These are phyloP conservation scores for Solanum chmielewskii DNA, from an alignment of 257 asterid genomes.

Conservation along the genomic window DNA sequence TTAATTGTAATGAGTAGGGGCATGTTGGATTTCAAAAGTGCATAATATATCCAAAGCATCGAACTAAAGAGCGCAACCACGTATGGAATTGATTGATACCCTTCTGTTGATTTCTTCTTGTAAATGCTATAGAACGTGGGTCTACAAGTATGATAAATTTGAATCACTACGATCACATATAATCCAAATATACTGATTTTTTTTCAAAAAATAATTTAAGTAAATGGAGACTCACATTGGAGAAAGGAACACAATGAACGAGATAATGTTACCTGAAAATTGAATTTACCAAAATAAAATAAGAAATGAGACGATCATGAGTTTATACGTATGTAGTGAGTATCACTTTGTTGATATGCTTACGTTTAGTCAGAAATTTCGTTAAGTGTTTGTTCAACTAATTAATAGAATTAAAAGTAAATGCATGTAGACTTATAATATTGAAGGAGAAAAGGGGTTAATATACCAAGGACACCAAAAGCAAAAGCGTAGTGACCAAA, in stretches of 20 bases:
- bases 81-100: conserved; percentile 51
- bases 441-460: neutral
- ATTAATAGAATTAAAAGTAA: neutral
- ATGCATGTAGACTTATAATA: neutral
- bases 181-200: neutral
- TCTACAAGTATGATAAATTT: conserved; percentile 8
- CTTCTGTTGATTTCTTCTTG: conserved; percentile 53
- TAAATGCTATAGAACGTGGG: conserved; percentile 45
- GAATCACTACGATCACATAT: neutral
- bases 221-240: conserved; percentile 34
- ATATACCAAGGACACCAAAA: conserved; percentile 45
- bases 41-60: conserved; percentile 66
- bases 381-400: neutral
- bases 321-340: neutral
- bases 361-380: neutral
- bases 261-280: conserved; percentile 43
- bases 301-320: neutral
- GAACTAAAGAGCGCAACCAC: conserved; percentile 54
- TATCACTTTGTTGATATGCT: neutral
- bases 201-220: no score
- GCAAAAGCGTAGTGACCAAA: conserved; percentile 22
- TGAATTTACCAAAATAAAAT: neutral
- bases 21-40: conserved; percentile 42
- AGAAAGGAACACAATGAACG: conserved; percentile 57
- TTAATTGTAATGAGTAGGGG: conserved; percentile 63